Conservation (phyloP, 805 yeast genomes). For the Cyberlindnera mrakii region DNA sequence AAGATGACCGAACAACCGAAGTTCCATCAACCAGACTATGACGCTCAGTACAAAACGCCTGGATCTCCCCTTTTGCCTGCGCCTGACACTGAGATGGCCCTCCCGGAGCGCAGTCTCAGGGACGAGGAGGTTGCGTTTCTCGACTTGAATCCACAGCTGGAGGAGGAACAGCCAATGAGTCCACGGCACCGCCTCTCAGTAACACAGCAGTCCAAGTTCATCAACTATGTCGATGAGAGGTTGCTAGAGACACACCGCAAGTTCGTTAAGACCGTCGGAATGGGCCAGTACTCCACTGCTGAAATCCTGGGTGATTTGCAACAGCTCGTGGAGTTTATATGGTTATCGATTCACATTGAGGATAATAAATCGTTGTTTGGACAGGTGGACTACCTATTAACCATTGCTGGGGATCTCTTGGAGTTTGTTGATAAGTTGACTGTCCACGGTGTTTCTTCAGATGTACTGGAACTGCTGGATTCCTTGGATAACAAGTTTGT, state of each 20-base stretch:
- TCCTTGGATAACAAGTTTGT: conserved; percentile 37
- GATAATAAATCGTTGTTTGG: conserved; percentile 33
- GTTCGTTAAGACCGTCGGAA: conserved; percentile 34
- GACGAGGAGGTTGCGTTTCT: conserved; percentile 15
- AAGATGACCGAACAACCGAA: background rate
- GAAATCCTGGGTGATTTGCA: conserved; percentile 32
- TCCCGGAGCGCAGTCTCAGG: conserved; percentile 7
- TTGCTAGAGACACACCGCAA: conserved; percentile 49
- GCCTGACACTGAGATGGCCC: conserved; percentile 16
- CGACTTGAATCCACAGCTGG: conserved; percentile 22
- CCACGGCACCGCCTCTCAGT: conserved; percentile 27
- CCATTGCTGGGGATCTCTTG: conserved; percentile 59
- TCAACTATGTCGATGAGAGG: conserved; percentile 48
- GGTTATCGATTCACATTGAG: conserved; percentile 48
- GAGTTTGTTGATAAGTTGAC: conserved; percentile 46
- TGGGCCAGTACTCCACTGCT: conserved; percentile 1
- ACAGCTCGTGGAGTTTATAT: conserved; percentile 46
- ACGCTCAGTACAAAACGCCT: conserved; percentile 11
- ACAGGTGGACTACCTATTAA: conserved; percentile 55
- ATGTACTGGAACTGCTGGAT: conserved; percentile 32
- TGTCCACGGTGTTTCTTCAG: conserved; percentile 23
- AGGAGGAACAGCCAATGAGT: background rate
- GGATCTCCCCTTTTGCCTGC: conserved; percentile 22
- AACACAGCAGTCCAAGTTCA: conserved; percentile 51
- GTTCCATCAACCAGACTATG: conserved; percentile 8